These are phyloP conservation scores for Ceratocystis cacaofunesta DNA, from an alignment of 2,329 filamentous ascomycete genomes.

Conservation along the genomic window DNA sequence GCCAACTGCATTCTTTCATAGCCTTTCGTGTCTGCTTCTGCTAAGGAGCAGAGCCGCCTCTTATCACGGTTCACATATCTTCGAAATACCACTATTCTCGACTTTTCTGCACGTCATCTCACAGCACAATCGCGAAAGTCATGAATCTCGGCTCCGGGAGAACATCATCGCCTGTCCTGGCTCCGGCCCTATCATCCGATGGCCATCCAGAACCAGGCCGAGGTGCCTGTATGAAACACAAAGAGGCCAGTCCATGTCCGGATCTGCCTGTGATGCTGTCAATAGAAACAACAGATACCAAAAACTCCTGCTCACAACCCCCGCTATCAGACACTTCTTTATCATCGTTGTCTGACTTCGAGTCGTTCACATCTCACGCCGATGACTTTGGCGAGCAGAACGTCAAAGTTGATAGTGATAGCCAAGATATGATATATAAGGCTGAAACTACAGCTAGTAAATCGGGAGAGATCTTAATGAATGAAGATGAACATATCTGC, in stretches of 20 bases:
- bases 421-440: neutral
- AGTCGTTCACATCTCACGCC: slow-evolving; percentile 6
- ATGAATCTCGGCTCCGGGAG: slow-evolving; percentile 5
- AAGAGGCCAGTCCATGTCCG: neutral
- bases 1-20: slow-evolving; percentile 6
- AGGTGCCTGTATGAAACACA: neutral
- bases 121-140: neutral
- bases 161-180: neutral
- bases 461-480: no score
- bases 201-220: neutral
- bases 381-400: neutral
- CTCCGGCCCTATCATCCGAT: neutral
- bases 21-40: neutral
- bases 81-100: neutral
- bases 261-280: slow-evolving; percentile 1
- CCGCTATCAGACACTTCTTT: slow-evolving; percentile 10
- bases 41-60: neutral
- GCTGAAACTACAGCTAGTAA: neutral
- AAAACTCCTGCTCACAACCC: neutral
- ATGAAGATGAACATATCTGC: neutral
- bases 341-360: slow-evolving; percentile 12
- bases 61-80: neutral
- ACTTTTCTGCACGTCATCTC: neutral
- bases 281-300: neutral
- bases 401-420: neutral